Evolutionary conservation across 257 asterid species (phyloP).

Genomic region (Leptodermis oblonga): DNA sequence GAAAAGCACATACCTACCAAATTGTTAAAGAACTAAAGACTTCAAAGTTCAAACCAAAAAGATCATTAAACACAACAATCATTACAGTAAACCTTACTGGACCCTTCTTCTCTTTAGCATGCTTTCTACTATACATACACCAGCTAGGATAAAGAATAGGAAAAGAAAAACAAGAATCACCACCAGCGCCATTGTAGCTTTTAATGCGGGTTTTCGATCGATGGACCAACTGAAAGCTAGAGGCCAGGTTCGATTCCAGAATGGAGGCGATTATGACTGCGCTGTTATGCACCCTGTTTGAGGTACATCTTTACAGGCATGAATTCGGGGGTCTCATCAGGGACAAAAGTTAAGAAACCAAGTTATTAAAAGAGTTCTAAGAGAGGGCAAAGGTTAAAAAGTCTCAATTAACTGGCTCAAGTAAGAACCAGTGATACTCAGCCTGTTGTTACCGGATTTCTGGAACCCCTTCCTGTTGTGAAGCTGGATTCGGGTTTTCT

Average conservation of each 20-base stretch:
- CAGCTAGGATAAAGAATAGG: not conserved
- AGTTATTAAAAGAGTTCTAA: too few relatives aligned
- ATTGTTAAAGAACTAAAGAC: too few relatives aligned
- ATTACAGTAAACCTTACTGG: not conserved
- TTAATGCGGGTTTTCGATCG: not conserved
- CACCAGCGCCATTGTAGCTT: not conserved
- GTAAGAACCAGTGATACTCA: not conserved
- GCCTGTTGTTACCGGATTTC: not conserved
- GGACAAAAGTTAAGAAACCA: not conserved
- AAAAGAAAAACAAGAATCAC: not conserved
- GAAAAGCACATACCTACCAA: not conserved
- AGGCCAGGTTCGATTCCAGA: not conserved
- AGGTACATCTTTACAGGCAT: slow-evolving; percentile 14
- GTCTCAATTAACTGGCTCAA: not conserved
- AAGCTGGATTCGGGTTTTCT: slow-evolving; percentile 9
- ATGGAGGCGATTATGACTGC: not conserved
- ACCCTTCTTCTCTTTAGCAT: not conserved
- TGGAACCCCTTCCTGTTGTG: slow-evolving; percentile 29
- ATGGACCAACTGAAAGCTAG: not conserved
- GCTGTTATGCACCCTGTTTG: not conserved
- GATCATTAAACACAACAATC: not conserved
- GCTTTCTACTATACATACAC: slow-evolving; percentile 4
- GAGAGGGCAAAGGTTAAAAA: not conserved
- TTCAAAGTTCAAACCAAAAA: not conserved
- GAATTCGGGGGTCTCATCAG: not conserved